Conservation (phyloP, 352 stramenopile genomes). For the Halophytophthora batemanensis region DNA sequence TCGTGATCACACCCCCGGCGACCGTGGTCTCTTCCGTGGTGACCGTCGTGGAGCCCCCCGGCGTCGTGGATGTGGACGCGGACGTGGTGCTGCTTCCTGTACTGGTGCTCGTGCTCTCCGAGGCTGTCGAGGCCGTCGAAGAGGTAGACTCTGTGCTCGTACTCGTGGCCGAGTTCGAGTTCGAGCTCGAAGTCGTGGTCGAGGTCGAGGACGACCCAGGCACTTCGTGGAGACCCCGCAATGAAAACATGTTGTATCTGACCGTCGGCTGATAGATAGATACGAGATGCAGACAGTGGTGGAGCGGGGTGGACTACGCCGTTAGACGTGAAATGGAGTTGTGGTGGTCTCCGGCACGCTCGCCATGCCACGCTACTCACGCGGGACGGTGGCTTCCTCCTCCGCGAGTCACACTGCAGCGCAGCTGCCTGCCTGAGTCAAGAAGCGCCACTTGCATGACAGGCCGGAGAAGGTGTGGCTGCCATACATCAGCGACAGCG, state of each 20-base stretch:
- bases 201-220: conserved; percentile 8
- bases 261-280: too few species aligned
- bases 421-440: conserved; percentile 6
- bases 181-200: too few species aligned
- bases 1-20: conserved; percentile 16
- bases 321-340: conserved; percentile 45
- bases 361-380: conserved; percentile 2
- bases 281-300: conserved; percentile 7
- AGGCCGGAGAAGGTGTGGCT: neutral
- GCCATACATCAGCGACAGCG: conserved; percentile 11
- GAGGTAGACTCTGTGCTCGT: neutral
- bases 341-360: conserved; percentile 8
- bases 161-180: neutral
- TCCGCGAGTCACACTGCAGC: neutral
- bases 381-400: neutral
- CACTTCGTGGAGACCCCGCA: conserved; percentile 16
- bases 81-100: neutral
- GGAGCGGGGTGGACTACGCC: conserved; percentile 25
- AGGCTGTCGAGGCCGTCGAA: conserved; percentile 6
- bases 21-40: conserved; percentile 17
- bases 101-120: conserved; percentile 5
- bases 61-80: neutral
- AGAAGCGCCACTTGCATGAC: too few species aligned
- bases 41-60: conserved; percentile 13
- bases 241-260: conserved; percentile 12